Percentiles rank a stretch among this genome's conserved stretches.
Evolutionary conservation across 1,139 yeast species (phyloP).

Genomic region (Hemisphaericaspora subhashii): DNA sequence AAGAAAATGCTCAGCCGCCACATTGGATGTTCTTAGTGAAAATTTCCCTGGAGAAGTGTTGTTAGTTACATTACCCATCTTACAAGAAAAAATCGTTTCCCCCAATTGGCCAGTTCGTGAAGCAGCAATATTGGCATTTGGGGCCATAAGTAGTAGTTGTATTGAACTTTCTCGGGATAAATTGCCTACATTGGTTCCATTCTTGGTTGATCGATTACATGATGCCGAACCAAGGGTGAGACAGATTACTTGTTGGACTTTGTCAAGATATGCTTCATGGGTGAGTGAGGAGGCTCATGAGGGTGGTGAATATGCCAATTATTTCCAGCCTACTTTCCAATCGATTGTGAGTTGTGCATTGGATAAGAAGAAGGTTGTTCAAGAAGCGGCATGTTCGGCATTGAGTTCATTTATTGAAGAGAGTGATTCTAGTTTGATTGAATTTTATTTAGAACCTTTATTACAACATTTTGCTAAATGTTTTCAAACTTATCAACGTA

Average conservation of each 20-base stretch:
- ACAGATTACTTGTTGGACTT: conserved; percentile 94
- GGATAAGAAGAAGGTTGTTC: conserved; percentile 87
- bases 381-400: conserved; percentile 90
- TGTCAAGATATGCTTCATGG: conserved; percentile 84
- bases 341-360: conserved; percentile 72
- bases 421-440: conserved; percentile 65
- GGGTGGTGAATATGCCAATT: conserved; percentile 63
- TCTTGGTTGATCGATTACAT: conserved; percentile 72
- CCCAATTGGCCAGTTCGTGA: conserved; percentile 87
- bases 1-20: conserved; percentile 92
- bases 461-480: conserved; percentile 72
- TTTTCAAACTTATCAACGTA: conserved; percentile 75
- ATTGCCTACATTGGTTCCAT: conserved; percentile 80
- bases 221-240: conserved; percentile 85
- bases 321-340: conserved; percentile 75
- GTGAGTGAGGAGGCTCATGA: conserved; percentile 64
- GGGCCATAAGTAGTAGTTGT: conserved; percentile 93
- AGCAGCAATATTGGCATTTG: conserved; percentile 90
- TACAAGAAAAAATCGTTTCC: conserved; percentile 69
- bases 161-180: conserved; percentile 68
- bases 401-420: conserved; percentile 80
- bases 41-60: conserved; percentile 69
- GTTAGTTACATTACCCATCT: conserved; percentile 66
- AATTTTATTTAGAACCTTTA: conserved; percentile 49
- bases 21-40: conserved; percentile 78